Base-by-base conservation (phyloP, 2,329 filamentous ascomycete genomes). In the Rutstroemia sp. region DNA sequence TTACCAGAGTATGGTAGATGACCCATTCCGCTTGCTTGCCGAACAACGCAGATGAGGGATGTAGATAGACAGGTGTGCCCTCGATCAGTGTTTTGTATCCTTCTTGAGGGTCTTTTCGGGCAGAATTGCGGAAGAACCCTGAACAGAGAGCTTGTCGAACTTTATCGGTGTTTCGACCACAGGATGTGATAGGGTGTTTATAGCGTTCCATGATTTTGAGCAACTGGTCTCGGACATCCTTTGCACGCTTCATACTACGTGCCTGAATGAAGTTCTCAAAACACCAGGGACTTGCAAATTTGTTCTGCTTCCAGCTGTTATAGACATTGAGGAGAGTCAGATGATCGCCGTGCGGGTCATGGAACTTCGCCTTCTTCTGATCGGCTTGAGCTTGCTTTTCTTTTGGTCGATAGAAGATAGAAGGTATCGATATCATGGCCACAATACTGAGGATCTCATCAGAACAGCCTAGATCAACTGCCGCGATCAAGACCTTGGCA, bases 31-130 rank as follows among this genome's bases (percentile, higher is more conserved):
- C 88, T 58, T 92, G 89, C 73, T 97, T 97, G 52, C 94, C 94
- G 67, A 97, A 99, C 14, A 99, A 76, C 9, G 92, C 89, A 8
- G 89, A 95, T 60, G 83, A 88, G 0, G 94, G 94, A 73, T 99
- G 95, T 73, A 99, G 80, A 71, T 95, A 96, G 0, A 99, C 92
- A 0, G 92, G 90, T 2, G 92, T 97, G 39, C 90, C 88, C 74
- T 99, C 94, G 58, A 92, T 94, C 21, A 99, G 80, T 25, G 95
- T 99, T 78, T 96, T 97, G 77, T 96, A 99, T 19, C 94, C 94
- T 70, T 97, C 94, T 64, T 92, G 87, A 0, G 92, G 92, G 65
- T 97, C 94, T 72, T 99, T 99, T 65, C 94, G 84, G 0, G 94
- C 92, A 1, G 88, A 84, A 71, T 96, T 96, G 60, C 94, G 84